These are phyloP conservation scores for Vigna reflexopilosa DNA, from an alignment of 306 rosid species.

Conservation along the genomic window DNA sequence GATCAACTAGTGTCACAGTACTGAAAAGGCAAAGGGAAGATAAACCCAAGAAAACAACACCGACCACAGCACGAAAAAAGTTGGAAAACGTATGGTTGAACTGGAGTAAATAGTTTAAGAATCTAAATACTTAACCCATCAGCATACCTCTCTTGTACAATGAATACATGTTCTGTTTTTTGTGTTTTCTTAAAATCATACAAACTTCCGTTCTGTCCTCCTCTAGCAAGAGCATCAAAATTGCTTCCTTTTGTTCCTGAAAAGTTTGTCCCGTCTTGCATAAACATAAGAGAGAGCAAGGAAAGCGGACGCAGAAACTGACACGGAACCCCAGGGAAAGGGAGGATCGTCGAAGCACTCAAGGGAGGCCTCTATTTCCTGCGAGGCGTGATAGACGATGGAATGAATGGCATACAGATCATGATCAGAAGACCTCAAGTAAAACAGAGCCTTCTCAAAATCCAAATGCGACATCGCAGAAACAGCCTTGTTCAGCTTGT, in stretches of 20 bases:
- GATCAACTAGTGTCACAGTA: constrained; percentile 28
- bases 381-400: constrained; percentile 75
- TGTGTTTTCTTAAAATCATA: constrained; percentile 56
- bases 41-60: constrained; percentile 31
- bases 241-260: constrained; percentile 91
- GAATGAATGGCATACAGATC: constrained; percentile 89
- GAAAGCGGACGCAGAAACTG: constrained; percentile 55
- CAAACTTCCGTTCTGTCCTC: constrained; percentile 48
- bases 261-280: constrained; percentile 66
- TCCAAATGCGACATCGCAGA: constrained; percentile 88
- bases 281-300: constrained; percentile 71
- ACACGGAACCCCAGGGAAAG: constrained; percentile 76
- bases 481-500: constrained; percentile 89
- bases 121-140: constrained; percentile 48
- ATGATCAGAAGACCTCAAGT: constrained; percentile 84
- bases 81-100: constrained; percentile 39
- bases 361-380: constrained; percentile 90
- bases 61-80: constrained; percentile 32
- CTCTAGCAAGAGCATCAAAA: constrained; percentile 66
- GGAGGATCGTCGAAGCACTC: constrained; percentile 92
- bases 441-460: constrained; percentile 85
- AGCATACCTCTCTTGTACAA: constrained; percentile 61
- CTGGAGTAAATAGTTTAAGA: constrained; percentile 39
- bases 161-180: constrained; percentile 49
- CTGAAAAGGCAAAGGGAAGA: constrained; percentile 13